These are phyloP conservation scores for Glaciozyma martinii DNA, from an alignment of 768 basidiomycete species.

Conservation along the genomic window DNA sequence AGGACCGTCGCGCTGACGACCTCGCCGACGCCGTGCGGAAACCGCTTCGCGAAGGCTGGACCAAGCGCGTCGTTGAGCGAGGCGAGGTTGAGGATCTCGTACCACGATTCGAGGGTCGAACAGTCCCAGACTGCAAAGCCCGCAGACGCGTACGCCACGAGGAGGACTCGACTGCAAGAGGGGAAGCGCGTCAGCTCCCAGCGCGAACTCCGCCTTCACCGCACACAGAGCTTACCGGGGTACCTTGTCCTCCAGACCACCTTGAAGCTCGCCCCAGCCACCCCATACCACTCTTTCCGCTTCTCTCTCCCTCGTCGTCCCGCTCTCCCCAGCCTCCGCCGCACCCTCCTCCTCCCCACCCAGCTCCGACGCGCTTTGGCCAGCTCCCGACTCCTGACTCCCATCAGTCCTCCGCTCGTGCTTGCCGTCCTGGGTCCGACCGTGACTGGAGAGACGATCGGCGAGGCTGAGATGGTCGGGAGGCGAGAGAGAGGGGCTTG, in stretches of 20 bases:
- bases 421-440: no score
- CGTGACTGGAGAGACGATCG: no score
- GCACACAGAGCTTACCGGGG: background rate
- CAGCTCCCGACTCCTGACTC: no score
- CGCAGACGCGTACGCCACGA: conserved; percentile 13
- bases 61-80: conserved; percentile 12
- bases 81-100: conserved; percentile 20
- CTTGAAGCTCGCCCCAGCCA: background rate
- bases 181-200: background rate
- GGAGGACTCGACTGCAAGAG: conserved; percentile 14
- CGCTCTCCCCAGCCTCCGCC: no score
- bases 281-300: background rate
- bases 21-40: background rate
- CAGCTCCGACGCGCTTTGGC: no score
- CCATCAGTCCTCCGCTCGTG: no score
- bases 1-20: conserved; percentile 3
- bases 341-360: no score
- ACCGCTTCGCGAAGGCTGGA: background rate
- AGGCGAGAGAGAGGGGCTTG: no score
- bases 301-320: no score
- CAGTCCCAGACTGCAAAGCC: conserved; percentile 24
- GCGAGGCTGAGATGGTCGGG: no score
- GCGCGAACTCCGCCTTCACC: background rate
- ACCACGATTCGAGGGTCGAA: conserved; percentile 23
- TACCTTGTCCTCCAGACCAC: background rate